Evolutionary conservation across 2,329 filamentous ascomycete genomes (phyloP), one percentile per base, ranked within the genome.

Genomic region (Colletotrichum trifolii): DNA sequence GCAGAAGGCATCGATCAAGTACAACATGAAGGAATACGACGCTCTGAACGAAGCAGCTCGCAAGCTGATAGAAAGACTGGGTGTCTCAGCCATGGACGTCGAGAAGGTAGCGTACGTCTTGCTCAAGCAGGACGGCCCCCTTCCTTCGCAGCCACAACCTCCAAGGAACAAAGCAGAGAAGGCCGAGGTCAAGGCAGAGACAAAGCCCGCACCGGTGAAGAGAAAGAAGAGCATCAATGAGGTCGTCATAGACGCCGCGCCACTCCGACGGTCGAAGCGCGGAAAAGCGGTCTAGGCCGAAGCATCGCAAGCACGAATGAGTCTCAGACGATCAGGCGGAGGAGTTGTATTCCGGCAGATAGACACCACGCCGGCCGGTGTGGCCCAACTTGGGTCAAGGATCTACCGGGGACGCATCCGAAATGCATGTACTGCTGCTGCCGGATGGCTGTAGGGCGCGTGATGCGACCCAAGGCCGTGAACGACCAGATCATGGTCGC

Each of bases 81-180:
- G 74, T 5, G 85, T 88, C 1, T 80, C 76, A 38, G 89, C 89
- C 1, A 80, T 87, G 45, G 87, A 92, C 39, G 77, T 90, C 6
- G 91, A 94, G 75, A 89, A 85, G 73, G 90, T 89, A 15, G 91
- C 91, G 2, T 93, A 88, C 72, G 90, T 92, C 9, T 73, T 92
- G 54, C 85, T 91, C 72, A 87, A 79, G 69, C 71, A 77, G 34
- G 47, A 69, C 4, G 67, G 36, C 8, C 13, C 48, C 17, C 43
- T 36, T 4, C 13, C 52, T 25, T 25, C 25, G 25, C 25, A 25
- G 25, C 25, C 25, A 15, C 38, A 46, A 39, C 34, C 42, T 13
- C 33, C 42, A 4, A 12, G 36, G 12, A 15, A 34, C 25, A 47
- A 46, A 34, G 11, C 25, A 4, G 25, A 36, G 33, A 55, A 55